Conservation (phyloP, 2,329 filamentous ascomycete species). For the Verticillium albo-atrum region DNA sequence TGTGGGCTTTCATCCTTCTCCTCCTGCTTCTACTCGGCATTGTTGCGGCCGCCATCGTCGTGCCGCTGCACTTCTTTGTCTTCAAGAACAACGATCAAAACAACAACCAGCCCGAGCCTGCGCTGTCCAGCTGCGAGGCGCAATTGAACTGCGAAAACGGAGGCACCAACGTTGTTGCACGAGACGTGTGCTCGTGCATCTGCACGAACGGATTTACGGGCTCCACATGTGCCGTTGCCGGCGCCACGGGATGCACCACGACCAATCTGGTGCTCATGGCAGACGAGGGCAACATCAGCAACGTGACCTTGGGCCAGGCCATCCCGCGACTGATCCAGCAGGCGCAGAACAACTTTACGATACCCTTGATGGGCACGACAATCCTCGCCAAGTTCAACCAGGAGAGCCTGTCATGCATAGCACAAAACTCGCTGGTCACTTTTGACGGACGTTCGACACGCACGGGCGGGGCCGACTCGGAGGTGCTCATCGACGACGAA, state of each 20-base stretch:
- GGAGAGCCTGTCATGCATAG: constrained; percentile 71
- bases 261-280: constrained; percentile 36
- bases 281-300: constrained; percentile 37
- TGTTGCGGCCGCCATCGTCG: constrained; percentile 74
- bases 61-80: constrained; percentile 67
- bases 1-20: constrained; percentile 70
- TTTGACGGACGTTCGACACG: constrained; percentile 59
- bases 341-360: constrained; percentile 64
- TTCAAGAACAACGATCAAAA: constrained; percentile 42
- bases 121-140: constrained; percentile 51
- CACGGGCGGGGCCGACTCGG: constrained; percentile 20
- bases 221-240: constrained; percentile 42
- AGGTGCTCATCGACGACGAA: constrained; percentile 16
- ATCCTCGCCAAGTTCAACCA: constrained; percentile 74
- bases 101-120: constrained; percentile 24
- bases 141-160: constrained; percentile 71
- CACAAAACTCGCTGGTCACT: constrained; percentile 83
- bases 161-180: constrained; percentile 67
- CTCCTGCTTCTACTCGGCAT: constrained; percentile 64
- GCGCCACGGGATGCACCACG: constrained; percentile 48
- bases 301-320: constrained; percentile 77
- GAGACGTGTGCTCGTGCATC: constrained; percentile 73
- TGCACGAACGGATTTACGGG: constrained; percentile 84
- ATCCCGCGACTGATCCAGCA: constrained; percentile 69
- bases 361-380: constrained; percentile 65